Conservation (phyloP, 1,139 yeast genomes). For the Candida sp. region DNA sequence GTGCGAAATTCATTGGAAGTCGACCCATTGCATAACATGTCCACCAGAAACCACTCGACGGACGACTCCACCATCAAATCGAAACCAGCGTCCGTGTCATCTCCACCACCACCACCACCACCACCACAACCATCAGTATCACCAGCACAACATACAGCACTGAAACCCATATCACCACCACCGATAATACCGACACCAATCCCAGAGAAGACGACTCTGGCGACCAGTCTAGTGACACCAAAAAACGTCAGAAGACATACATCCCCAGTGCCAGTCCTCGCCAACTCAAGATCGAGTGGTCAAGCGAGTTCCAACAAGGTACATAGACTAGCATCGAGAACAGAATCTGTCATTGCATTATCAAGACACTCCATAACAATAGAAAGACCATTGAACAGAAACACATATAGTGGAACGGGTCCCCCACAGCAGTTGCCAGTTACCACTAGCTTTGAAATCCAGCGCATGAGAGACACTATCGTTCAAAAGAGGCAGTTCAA, state of each 20-base stretch:
- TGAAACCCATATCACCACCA: not conserved
- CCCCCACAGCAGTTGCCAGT: constrained; percentile 10
- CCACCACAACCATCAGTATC: not conserved
- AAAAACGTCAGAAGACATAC: constrained; percentile 25
- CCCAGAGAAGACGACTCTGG: not conserved
- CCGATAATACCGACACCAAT: not conserved
- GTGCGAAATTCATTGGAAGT: constrained; percentile 11
- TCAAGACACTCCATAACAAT: constrained; percentile 13
- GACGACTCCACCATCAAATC: constrained; percentile 10
- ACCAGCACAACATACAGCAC: too few relatives aligned
- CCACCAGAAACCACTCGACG: not conserved
- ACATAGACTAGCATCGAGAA: constrained; percentile 6
- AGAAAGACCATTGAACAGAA: constrained; percentile 20
- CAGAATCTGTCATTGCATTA: constrained; percentile 19
- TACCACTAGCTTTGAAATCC: constrained; percentile 31
- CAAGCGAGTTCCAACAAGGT: not conserved
- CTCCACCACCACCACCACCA: not conserved
- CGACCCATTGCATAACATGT: constrained; percentile 10
- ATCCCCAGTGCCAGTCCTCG: constrained; percentile 17
- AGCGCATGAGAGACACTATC: constrained; percentile 46
- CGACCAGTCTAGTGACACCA: constrained; percentile 8
- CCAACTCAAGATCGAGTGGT: not conserved
- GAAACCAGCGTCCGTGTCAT: not conserved
- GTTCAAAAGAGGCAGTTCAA: constrained; percentile 40
- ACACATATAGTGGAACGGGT: constrained; percentile 20